These are phyloP conservation scores for Eimeria brunetti DNA, from an alignment of 169 alveolate genomes.

Conservation along the genomic window DNA sequence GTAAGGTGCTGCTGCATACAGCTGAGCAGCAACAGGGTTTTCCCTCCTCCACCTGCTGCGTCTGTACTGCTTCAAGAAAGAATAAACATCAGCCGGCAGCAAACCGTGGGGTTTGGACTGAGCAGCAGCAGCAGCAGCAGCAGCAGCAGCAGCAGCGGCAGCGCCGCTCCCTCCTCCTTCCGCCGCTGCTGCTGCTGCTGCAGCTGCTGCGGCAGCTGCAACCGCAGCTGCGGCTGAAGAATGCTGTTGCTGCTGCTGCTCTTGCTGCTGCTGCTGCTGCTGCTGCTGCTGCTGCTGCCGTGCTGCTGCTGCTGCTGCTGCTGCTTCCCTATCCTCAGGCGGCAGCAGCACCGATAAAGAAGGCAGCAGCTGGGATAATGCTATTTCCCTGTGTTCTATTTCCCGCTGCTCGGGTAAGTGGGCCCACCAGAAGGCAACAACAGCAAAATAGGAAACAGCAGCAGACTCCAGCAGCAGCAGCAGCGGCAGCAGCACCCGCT, in stretches of 20 bases:
- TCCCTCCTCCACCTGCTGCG: constrained; percentile 67
- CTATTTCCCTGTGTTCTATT: constrained; percentile 85
- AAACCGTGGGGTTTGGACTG: constrained; percentile 7
- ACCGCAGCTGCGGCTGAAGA: neutral
- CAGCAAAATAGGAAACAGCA: constrained; percentile 26
- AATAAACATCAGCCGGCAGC: constrained; percentile 5
- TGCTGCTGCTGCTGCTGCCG: constrained; percentile 69
- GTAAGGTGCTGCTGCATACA: constrained; percentile 78
- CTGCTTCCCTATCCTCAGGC: constrained; percentile 39
- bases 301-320: constrained; percentile 67
- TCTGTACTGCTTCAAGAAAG: constrained; percentile 22
- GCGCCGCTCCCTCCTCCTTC: neutral
- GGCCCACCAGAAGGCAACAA: constrained; percentile 83
- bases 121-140: neutral
- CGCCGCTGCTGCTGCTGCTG: constrained; percentile 6
- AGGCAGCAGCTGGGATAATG: constrained; percentile 82
- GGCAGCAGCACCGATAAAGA: constrained; percentile 74
- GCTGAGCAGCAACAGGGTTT: constrained; percentile 74
- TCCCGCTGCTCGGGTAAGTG: constrained; percentile 86
- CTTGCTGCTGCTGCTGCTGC: neutral
- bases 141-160: neutral
- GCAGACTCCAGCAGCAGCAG: constrained; percentile 5
- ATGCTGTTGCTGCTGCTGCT: neutral
- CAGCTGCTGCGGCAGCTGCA: neutral
- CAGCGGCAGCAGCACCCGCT: neutral